These are phyloP conservation scores for Blepharisma japonicum DNA, from an alignment of 73 alveolate genomes.

Conservation along the genomic window DNA sequence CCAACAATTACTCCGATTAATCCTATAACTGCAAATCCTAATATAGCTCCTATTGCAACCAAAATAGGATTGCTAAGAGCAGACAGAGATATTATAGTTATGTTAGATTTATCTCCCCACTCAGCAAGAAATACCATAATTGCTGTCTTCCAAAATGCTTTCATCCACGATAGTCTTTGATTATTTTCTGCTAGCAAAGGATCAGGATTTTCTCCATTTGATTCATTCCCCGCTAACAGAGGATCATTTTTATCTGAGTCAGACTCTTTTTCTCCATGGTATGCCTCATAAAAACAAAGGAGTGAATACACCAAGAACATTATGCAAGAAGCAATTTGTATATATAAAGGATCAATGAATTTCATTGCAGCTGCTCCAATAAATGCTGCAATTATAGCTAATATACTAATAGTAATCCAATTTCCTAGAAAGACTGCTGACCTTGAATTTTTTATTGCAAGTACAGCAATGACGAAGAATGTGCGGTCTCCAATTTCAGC, in stretches of 20 bases:
- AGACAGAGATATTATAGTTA: constrained; percentile 26
- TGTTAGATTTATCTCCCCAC: constrained; percentile 40
- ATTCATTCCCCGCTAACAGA: no score
- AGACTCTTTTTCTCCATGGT: constrained; percentile 11
- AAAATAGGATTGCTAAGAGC: not conserved
- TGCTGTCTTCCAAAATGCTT: constrained; percentile 25
- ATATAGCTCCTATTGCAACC: no score
- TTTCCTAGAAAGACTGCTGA: constrained; percentile 34
- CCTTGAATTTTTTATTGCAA: constrained; percentile 30
- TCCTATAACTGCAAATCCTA: no score
- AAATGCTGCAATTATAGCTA: constrained; percentile 25
- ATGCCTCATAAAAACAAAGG: constrained; percentile 23
- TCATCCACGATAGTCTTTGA: not conserved
- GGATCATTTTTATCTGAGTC: no score
- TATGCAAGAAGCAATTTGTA: constrained; percentile 17
- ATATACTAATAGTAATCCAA: constrained; percentile 8
- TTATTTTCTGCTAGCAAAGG: no score
- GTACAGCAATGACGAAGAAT: constrained; percentile 31
- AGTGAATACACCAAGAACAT: constrained; percentile 13
- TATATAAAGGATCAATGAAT: not conserved
- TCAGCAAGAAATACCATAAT: constrained; percentile 34
- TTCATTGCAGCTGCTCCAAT: constrained; percentile 24
- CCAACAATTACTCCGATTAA: no score
- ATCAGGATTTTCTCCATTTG: no score
- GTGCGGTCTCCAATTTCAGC: constrained; percentile 38